Evolutionary conservation across 2,329 filamentous ascomycete genomes (phyloP).

Genomic region (Penicillium glabrum): DNA sequence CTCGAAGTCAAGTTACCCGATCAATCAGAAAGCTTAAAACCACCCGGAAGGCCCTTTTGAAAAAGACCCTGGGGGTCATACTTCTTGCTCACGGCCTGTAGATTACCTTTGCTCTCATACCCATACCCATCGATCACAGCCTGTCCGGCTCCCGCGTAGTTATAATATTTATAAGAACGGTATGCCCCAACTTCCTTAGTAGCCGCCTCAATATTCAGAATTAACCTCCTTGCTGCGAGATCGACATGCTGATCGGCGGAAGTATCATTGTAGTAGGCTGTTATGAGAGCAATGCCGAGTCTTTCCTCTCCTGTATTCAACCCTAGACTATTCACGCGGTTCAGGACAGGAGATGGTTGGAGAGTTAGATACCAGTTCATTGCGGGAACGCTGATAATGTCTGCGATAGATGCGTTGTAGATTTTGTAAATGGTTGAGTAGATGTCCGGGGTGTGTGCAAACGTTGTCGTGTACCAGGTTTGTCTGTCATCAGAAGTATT

Average conservation of each 20-base stretch:
- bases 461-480: not conserved
- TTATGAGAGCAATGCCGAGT: not conserved
- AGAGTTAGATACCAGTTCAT: not conserved
- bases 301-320: not conserved
- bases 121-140: not conserved
- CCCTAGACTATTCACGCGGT: not conserved
- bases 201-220: not conserved
- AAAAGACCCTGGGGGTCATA: conserved; percentile 1
- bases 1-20: no score
- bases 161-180: not conserved
- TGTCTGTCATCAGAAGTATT: not conserved
- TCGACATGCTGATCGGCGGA: not conserved
- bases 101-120: not conserved
- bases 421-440: not conserved
- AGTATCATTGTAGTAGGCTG: not conserved
- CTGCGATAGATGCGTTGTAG: not conserved
- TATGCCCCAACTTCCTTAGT: not conserved
- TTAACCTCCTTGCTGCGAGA: not conserved
- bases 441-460: not conserved
- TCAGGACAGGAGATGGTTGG: not conserved
- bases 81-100: not conserved
- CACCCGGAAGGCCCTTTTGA: not conserved
- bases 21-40: not conserved
- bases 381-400: not conserved
- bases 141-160: not conserved